Base-by-base conservation (phyloP, 352 stramenopile genomes). In the Pythium grandisporangium region DNA sequence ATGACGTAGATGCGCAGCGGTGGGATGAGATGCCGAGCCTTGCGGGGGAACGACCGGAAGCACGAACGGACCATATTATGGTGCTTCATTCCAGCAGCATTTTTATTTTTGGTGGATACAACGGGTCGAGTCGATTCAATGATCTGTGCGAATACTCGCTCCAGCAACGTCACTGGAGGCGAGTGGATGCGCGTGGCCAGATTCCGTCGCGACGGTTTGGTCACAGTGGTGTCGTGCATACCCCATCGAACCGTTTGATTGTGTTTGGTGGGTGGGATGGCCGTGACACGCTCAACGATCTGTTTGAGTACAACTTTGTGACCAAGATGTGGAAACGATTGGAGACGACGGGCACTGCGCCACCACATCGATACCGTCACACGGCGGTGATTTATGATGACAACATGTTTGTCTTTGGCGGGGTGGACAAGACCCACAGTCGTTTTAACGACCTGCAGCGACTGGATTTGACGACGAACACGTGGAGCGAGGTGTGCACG, bases 51-150 rank as follows among this genome's bases (percentile, higher is more conserved):
- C 64, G 75, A 1, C 82, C 82, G 0, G 72, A 88, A 55, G 70
- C 77, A 4, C 70, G 82, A 24, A 94, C 82, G 3, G 82, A 94
- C 42, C 82, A 94, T 58, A 89, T 87, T 32, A 91, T 94, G 79
- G 77, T 86, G 39, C 58, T 87, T 11, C 79, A 91, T 42, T 57
- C 61, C 8, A 64, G 63, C 39, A 85, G 65, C 55, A 86, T 94
- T 45, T 89, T 87, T 49, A 72, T 94, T 19, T 94, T 94, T 53
- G 82, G 82, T 25, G 82, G 82, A n/a, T 94, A 91, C 61, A 90
- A 94, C 27, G 78, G 78, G 1, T 77, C 69, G 6, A 80, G 53
- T 33, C 67, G 82, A 11, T 93, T 90, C 48, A 91, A 90, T 46
- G 78, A 94, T 53, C 60, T 90, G 32, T 91, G 71, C 42, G 70